Evolutionary conservation across 208 protist genomes (phyloP).

Genomic region (Leishmania martiniquensis): DNA sequence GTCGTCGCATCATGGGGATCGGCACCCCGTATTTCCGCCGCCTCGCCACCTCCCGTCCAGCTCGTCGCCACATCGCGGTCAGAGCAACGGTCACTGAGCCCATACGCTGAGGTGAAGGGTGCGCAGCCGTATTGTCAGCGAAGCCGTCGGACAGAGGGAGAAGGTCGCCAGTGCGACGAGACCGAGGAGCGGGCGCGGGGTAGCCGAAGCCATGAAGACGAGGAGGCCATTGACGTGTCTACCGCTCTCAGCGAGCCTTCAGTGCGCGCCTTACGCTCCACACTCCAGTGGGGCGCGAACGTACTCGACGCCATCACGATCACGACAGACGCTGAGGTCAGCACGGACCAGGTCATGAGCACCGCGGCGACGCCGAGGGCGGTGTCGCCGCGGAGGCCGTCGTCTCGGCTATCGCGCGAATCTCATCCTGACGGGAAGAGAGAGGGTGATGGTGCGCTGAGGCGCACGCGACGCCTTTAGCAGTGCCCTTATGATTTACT

Average conservation of each 20-base stretch:
- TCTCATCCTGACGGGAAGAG: no score
- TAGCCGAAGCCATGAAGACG: not conserved
- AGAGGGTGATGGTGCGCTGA: no score
- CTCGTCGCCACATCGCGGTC: not conserved
- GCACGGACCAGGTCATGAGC: not conserved
- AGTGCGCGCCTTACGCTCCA: not conserved
- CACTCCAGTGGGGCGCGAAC: not conserved
- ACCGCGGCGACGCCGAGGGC: not conserved
- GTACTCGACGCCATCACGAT: not conserved
- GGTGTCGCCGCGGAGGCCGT: not conserved
- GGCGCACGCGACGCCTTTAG: no score
- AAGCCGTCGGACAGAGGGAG: not conserved
- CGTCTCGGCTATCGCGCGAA: not conserved
- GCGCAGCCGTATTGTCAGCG: not conserved
- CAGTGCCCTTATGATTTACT: no score
- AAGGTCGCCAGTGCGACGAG: not conserved
- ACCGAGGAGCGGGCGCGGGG: not conserved
- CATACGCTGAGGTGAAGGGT: not conserved
- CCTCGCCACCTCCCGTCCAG: not conserved
- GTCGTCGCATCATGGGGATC: not conserved
- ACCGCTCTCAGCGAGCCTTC: not conserved
- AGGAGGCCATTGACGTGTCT: not conserved
- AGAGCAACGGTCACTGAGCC: not conserved
- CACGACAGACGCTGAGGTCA: not conserved
- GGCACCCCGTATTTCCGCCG: not conserved